These are phyloP conservation scores for Glebionis coronaria DNA, from an alignment of 129 eudicot genomes.

Conservation along the genomic window DNA sequence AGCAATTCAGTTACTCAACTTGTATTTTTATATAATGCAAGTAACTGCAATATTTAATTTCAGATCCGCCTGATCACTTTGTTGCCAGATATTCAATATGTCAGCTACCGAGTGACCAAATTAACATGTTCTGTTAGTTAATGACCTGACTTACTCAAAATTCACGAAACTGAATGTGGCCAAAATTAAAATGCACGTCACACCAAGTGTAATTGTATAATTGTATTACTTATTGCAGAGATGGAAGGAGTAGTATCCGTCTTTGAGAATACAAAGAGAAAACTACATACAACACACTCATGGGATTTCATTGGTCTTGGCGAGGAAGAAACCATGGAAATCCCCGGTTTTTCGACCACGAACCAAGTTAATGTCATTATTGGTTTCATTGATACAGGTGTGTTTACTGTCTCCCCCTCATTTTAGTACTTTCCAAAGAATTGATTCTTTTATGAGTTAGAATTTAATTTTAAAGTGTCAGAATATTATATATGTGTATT, in stretches of 20 bases:
- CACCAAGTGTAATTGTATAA: too few species aligned
- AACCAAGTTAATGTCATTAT: constrained; percentile 86
- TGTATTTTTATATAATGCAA: too few species aligned
- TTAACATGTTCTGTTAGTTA: too few species aligned
- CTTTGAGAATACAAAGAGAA: constrained; percentile 59
- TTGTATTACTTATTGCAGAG: constrained; percentile 36
- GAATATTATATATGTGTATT: not conserved
- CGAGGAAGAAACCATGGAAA: constrained; percentile 77
- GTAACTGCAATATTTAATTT: too few species aligned
- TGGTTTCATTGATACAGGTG: constrained; percentile 92
- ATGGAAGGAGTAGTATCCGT: constrained; percentile 94
- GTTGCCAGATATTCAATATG: too few species aligned
- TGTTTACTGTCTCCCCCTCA: not conserved
- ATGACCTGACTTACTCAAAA: too few species aligned
- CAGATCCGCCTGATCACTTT: too few species aligned
- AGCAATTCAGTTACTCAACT: too few species aligned
- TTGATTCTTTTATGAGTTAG: not conserved
- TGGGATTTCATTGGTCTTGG: constrained; percentile 90
- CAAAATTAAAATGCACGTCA: too few species aligned
- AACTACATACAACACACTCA: constrained; percentile 83
- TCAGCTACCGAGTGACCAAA: too few species aligned
- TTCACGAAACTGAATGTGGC: too few species aligned
- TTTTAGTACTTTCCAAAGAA: not conserved
- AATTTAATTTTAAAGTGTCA: too few species aligned
- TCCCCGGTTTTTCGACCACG: constrained; percentile 75